These are phyloP conservation scores for Candida sonorensis DNA, from an alignment of 805 yeast species.

Conservation along the genomic window DNA sequence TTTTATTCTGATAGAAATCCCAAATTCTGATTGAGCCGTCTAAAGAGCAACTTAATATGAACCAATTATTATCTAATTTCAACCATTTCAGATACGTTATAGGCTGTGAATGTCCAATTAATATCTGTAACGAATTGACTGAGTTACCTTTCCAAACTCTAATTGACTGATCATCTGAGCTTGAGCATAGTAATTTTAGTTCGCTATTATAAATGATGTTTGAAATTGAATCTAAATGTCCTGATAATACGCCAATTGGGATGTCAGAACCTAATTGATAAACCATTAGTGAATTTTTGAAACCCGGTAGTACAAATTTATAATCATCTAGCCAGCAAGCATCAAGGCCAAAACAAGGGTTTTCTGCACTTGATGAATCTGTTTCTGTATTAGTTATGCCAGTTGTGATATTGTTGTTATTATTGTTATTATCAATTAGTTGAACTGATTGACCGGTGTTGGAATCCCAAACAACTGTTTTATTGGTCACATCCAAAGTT, in stretches of 20 bases:
- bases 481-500: constrained; percentile 52
- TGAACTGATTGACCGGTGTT: constrained; percentile 42
- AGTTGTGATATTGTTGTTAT: not conserved
- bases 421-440: constrained; percentile 30
- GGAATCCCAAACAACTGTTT: constrained; percentile 62
- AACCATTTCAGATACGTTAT: constrained; percentile 55
- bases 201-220: constrained; percentile 45
- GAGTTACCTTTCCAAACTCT: constrained; percentile 72
- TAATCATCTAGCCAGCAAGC: constrained; percentile 68
- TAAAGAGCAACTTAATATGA: constrained; percentile 49
- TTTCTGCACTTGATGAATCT: constrained; percentile 1
- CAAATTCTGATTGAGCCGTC: constrained; percentile 69
- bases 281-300: constrained; percentile 46
- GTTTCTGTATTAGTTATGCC: no score
- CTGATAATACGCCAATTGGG: constrained; percentile 48
- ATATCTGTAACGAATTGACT: constrained; percentile 40
- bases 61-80: constrained; percentile 20
- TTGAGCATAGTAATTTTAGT: constrained; percentile 56
- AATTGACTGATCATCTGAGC: constrained; percentile 70
- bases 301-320: constrained; percentile 67
- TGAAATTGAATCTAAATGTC: constrained; percentile 60
- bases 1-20: constrained; percentile 44
- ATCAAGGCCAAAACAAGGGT: constrained; percentile 36
- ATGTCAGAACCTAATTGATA: constrained; percentile 41
- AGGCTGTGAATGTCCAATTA: constrained; percentile 52